Evolutionary conservation across 2,329 filamentous ascomycete genomes (phyloP).

Genomic region (Scedosporium aurantiacum): DNA sequence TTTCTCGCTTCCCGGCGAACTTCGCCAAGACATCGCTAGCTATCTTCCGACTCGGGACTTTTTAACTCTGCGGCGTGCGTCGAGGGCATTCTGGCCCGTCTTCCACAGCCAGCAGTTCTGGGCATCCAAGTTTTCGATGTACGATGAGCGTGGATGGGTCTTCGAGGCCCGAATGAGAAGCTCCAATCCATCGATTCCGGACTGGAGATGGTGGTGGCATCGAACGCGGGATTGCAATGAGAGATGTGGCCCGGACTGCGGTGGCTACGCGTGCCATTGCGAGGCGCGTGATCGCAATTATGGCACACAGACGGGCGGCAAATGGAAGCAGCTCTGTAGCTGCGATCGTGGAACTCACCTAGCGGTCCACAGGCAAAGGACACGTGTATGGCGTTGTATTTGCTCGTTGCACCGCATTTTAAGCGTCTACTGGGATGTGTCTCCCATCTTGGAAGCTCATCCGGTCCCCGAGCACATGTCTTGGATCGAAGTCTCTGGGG

Average conservation of each 20-base stretch:
- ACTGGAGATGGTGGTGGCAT: not conserved
- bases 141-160: not conserved
- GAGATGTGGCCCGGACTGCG: too few relatives aligned
- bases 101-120: not conserved
- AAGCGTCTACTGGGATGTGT: not conserved
- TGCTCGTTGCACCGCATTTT: not conserved
- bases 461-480: not conserved
- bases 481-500: not conserved
- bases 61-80: not conserved
- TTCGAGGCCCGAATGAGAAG: not conserved
- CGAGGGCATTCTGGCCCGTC: not conserved
- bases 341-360: not conserved
- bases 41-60: not conserved
- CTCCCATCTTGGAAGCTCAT: not conserved
- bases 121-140: not conserved
- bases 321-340: not conserved
- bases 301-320: too few relatives aligned
- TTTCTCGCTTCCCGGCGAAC: not conserved
- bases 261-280: not conserved
- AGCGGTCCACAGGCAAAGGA: not conserved
- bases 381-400: not conserved
- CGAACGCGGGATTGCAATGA: not conserved
- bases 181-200: not conserved
- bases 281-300: too few relatives aligned
- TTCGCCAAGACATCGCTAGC: not conserved